Evolutionary conservation across 192 early-diverging fungal genomes (phyloP), one percentile per base, ranked within the genome.

Genomic region (Backusella macrospora): DNA sequence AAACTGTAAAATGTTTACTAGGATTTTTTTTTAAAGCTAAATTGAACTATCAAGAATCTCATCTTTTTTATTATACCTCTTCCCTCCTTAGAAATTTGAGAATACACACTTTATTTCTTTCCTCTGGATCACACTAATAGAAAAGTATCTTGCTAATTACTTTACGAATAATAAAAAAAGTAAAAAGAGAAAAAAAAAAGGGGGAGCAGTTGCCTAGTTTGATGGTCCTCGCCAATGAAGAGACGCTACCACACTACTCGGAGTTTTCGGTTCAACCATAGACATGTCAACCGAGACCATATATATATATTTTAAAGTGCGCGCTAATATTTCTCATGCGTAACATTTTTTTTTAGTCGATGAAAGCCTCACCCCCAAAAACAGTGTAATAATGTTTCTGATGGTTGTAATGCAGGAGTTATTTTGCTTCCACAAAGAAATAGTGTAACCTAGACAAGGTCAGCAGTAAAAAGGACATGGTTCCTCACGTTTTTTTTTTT

Each of bases 291-390:
- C 21, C 4, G 26, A 59, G 21, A 26, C 52, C 48, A 59, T 34
- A 34, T 34, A 34, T 34, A 34, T 34, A 1, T 34, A n/a, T 59
- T 55, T 59, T 59, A 59, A 59, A 59, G 52, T 59, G 52, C 52
- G 52, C 52, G 52, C 52, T 59, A 23, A 59, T 59, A 59, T 59
- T 59, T 49, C 48, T 49, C 48, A 49, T 18, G 48, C n/a, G 5
- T 49, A 49, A 49, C 18, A 2, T 34, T 34, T 34, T 34, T 34
- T 34, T 34, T 34, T 34, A 34, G 29, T 34, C 29, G 29, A 34
- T 34, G 29, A 34, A 34, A 34, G 29, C 29, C 29, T 2, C 29
- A 34, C 29, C 29, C 29, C 29, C 29, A 34, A 34, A 34, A 2
- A 34, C 1, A 34, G 29, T 2, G 2, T 34, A 34, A 34, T 34